Base-by-base conservation (phyloP, 2,329 filamentous ascomycete species). In the Ceratocystis huliohia region DNA sequence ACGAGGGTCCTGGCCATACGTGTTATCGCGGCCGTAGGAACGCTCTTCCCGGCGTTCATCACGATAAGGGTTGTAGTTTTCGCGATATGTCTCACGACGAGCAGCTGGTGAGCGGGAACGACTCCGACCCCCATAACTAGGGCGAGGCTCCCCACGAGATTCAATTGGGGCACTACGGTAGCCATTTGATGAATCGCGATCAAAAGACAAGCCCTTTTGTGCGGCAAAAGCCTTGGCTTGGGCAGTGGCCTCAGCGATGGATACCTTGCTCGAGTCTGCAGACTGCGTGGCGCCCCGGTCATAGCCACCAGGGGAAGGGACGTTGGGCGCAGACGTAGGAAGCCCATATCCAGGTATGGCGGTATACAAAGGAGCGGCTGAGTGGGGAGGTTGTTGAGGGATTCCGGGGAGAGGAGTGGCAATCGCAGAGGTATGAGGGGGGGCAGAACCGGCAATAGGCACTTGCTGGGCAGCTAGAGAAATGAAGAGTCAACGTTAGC, bases 171-270 rank as follows among this genome's bases (percentile, higher is more conserved):
- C 56, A 25, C 57, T 28, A 30, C 67, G 67, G 46, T 65, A 67
- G 33, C 56, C 66, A 44, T 67, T 64, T 33, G 65, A 64, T 17
- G 56, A 53, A 2, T 68, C 66, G 13, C 84, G 79, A 63, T 87
- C 84, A 74, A 86, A 87, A 17, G 81, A 79, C 46, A 81, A 77
- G 68, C 89, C 89, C 73, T 90, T 89, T 74, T 93, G 87, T 37
- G 88, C 85, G 50, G 91, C 89, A 74, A 89, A 89, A 53, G 87
- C 88, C 74, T 89, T 88, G 61, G 90, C 91, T 74, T 91, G 90
- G 48, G 91, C 89, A 71, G 96, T 87, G 62, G 90, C 88, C 74
- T 95, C 90, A 30, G 50, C 63, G 13, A 67, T 45, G 41, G 46
- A 63, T 25, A 53, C 41, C n/a, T 45, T 37, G 50, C n/a, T 45